These are phyloP conservation scores for Penicillium sp. DNA, from an alignment of 2,329 filamentous ascomycete species.

Conservation along the genomic window DNA sequence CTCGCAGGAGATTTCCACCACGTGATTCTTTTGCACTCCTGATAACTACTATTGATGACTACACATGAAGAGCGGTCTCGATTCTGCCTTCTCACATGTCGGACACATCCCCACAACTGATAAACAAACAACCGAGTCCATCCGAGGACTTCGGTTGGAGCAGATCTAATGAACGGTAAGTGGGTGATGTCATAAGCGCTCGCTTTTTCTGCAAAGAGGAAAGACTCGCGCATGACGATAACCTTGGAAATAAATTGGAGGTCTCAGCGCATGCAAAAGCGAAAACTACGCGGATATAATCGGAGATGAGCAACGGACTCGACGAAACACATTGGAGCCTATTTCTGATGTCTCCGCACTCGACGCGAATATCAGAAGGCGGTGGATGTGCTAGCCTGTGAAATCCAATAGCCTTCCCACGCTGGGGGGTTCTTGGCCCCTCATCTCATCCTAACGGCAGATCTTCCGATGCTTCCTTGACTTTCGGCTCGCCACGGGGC, in stretches of 20 bases:
- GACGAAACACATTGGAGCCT: slow-evolving; percentile 8
- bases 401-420: slow-evolving; percentile 14
- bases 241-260: slow-evolving; percentile 15
- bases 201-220: slow-evolving; percentile 7
- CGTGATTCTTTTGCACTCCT: slow-evolving; percentile 17
- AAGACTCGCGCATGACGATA: slow-evolving; percentile 4
- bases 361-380: not conserved
- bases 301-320: slow-evolving; percentile 10
- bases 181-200: slow-evolving; percentile 22
- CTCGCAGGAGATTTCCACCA: slow-evolving; percentile 14
- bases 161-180: slow-evolving; percentile 3
- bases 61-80: not conserved
- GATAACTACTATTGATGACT: not conserved
- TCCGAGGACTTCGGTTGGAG: slow-evolving; percentile 9
- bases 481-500: slow-evolving; percentile 27
- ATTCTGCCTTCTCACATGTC: slow-evolving; percentile 5
- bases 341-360: slow-evolving; percentile 2
- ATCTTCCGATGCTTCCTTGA: slow-evolving; percentile 33
- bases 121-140: slow-evolving; percentile 7
- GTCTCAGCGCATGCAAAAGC: slow-evolving; percentile 7
- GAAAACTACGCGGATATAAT: slow-evolving; percentile 12
- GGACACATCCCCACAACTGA: slow-evolving; percentile 2
- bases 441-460: slow-evolving; percentile 29
- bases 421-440: slow-evolving; percentile 19
- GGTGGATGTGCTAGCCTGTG: slow-evolving; percentile 12